Evolutionary conservation across 2,329 filamentous ascomycete species (phyloP), one percentile per base, ranked within the genome.

Genomic region (Hirsutella thompsonii): DNA sequence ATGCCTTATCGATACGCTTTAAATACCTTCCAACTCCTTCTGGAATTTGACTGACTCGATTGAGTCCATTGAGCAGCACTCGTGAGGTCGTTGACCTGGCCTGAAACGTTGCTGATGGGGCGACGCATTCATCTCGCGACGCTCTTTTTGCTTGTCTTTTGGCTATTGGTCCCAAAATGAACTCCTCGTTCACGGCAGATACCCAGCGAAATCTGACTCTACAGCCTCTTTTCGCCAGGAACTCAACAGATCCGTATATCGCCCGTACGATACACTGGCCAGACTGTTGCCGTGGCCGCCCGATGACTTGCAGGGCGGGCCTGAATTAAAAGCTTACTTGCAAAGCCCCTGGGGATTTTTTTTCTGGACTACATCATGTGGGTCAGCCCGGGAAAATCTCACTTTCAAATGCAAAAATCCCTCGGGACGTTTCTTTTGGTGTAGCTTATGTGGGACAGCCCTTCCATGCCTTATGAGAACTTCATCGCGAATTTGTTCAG

Each of bases 281-380:
- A 2, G 44, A 46, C 21, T 46, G 44, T 35, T 46, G 45, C 23
- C 36, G 44, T 2, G 44, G 47, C 38, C 36, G 29, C 11, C n/a
- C 21, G 23, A 46, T 44, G 32, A 38, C 47, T 32, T 44, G 29
- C 26, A 49, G 36, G n/a, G n/a, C n/a, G n/a, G n/a, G n/a, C n/a
- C n/a, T n/a, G n/a, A n/a, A n/a, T n/a, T n/a, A n/a, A n/a, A n/a
- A n/a, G n/a, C n/a, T n/a, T n/a, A n/a, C n/a, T n/a, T n/a, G n/a
- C n/a, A n/a, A n/a, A n/a, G n/a, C n/a, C n/a, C n/a, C n/a, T n/a
- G n/a, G n/a, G n/a, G n/a, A n/a, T n/a, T n/a, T n/a, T n/a, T n/a
- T n/a, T n/a, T n/a, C n/a, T n/a, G n/a, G n/a, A n/a, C n/a, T n/a
- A n/a, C n/a, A n/a, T n/a, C n/a, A n/a, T n/a, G n/a, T n/a, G n/a